Percentiles rank a stretch among this genome's conserved stretches.
These are phyloP conservation scores for Fagus sylvatica DNA, from an alignment of 306 rosid genomes.

Conservation along the genomic window DNA sequence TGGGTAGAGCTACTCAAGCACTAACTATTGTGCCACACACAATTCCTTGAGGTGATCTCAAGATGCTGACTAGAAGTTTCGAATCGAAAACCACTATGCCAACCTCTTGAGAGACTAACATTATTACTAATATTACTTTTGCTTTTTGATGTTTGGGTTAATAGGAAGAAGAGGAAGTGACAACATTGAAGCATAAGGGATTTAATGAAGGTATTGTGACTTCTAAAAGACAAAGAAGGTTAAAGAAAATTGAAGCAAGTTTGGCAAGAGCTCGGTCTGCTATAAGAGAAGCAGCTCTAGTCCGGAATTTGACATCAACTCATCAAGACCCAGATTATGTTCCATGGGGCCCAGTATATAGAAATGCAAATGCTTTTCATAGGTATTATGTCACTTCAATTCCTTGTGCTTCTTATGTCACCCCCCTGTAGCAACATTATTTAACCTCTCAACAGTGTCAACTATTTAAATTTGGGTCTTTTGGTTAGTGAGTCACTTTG, in stretches of 20 bases:
- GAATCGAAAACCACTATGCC: too few species aligned
- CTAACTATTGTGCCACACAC: too few species aligned
- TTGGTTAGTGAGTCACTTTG: too few species aligned
- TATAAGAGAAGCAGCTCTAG: constrained; percentile 48
- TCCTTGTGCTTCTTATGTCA: neutral
- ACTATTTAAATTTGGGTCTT: too few species aligned
- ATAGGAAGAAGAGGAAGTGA: constrained; percentile 30
- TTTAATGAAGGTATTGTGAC: neutral
- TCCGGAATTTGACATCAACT: constrained; percentile 32
- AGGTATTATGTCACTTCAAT: constrained; percentile 25
- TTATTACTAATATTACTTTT: neutral
- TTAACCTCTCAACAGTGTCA: too few species aligned
- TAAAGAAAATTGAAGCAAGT: constrained; percentile 36
- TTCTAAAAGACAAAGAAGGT: constrained; percentile 26
- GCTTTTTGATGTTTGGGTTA: constrained; percentile 4
- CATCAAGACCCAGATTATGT: constrained; percentile 45
- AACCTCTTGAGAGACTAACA: neutral
- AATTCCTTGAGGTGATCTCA: too few species aligned
- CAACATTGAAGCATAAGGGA: constrained; percentile 21
- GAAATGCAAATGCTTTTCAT: constrained; percentile 49
- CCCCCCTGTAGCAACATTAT: too few species aligned
- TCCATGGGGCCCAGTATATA: constrained; percentile 54
- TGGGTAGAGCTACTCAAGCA: too few species aligned
- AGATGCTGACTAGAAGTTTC: too few species aligned
- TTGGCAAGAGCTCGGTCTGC: constrained; percentile 45